Evolutionary conservation across 495 filamentous ascomycete genomes (phyloP), one percentile per base, ranked within the genome.

Genomic region (Aspergillus conjunctus): DNA sequence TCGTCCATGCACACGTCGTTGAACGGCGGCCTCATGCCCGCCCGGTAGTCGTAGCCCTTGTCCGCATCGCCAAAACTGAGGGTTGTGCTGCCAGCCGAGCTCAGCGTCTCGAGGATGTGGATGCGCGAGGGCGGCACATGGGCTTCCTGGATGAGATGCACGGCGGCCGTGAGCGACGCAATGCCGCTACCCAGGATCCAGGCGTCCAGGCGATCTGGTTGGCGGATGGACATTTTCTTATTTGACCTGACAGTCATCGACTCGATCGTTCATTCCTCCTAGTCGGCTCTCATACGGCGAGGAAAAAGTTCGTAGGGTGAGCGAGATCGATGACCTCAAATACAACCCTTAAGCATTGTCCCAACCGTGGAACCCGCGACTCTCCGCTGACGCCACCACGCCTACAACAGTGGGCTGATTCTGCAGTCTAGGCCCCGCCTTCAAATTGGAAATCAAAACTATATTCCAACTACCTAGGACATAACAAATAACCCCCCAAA

Each of bases 111-210:
- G 6, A 81, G 58, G 61, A 81, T 76, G 58, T 79, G 77, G 41
- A 80, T 72, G 22, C 73, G 71, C 12, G 63, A 64, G 0, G 71
- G 62, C 1, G 77, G 74, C 2, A 81, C 68, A 2, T 75, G 67
- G n/a, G 75, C 74, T 68, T 79, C 77, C 33, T 72, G 66, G 56
- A 79, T 70, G 51, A 80, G 70, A 56, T 77, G 70, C 10, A 73
- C 71, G 10, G 78, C 77, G 1, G 77, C 68, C 6, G 75, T 68
- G 11, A 80, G 70, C 10, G 76, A 77, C 1, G 74, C 72, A 54
- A 79, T 72, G 43, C 78, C 76, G 41, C 70, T 72, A 14, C 77
- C 78, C 11, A 81, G 65, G 21, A 72, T 67, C 68, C 69, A 73
- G 56, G 64, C 71, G 44, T 66, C 52, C 2, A 71, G 32, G 20